Conservation (phyloP, 306 rosid species). For the Cicer yamashitae region DNA sequence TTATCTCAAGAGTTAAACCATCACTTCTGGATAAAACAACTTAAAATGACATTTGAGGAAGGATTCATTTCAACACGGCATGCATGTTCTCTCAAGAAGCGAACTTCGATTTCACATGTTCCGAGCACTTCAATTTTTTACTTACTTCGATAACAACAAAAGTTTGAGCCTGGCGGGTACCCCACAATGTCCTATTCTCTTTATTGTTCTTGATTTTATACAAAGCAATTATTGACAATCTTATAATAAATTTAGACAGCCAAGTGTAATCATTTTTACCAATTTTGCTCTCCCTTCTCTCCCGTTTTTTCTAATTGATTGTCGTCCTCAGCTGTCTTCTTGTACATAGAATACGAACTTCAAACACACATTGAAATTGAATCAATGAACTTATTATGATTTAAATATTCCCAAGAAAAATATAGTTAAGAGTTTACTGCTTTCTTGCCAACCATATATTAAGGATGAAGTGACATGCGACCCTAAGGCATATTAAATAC, state of each 20-base stretch:
- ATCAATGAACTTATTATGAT: constrained; percentile 32
- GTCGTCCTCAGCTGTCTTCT: constrained; percentile 22
- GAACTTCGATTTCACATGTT: constrained; percentile 27
- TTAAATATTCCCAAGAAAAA: constrained; percentile 22
- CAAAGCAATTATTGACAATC: constrained; percentile 35
- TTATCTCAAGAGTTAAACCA: constrained; percentile 28
- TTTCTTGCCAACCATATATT: constrained; percentile 14
- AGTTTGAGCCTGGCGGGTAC: constrained; percentile 31
- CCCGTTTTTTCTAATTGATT: constrained; percentile 1
- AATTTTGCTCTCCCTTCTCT: not conserved
- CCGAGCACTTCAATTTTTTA: constrained; percentile 18
- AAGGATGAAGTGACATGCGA: constrained; percentile 26
- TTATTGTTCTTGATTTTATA: constrained; percentile 29
- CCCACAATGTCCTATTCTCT: constrained; percentile 27
- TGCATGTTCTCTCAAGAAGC: constrained; percentile 34
- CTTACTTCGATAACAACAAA: not conserved
- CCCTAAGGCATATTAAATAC: constrained; percentile 3
- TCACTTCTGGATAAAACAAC: constrained; percentile 31
- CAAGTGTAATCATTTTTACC: constrained; percentile 2
- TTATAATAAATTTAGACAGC: constrained; percentile 5
- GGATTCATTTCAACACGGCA: constrained; percentile 27
- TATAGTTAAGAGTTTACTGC: not conserved
- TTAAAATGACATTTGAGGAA: constrained; percentile 32
- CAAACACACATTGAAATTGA: constrained; percentile 10
- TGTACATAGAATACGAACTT: constrained; percentile 25